Evolutionary conservation across 176 grass and related monocot genomes (phyloP).

Genomic region (Calamus simplicifolius): DNA sequence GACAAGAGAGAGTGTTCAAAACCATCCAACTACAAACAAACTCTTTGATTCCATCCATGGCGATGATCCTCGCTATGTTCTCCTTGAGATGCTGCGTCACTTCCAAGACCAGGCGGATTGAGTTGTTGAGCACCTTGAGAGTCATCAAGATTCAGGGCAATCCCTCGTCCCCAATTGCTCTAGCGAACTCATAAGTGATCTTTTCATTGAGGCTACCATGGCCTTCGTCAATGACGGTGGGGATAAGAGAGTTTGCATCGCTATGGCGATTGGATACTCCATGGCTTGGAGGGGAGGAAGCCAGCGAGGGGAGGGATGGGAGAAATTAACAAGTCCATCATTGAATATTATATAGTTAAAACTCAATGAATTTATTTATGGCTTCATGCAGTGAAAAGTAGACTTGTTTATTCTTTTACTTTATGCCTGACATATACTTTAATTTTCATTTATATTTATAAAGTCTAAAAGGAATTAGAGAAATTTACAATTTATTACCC

Average conservation of each 20-base stretch:
- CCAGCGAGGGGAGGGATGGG: conserved; percentile 40
- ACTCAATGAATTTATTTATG: too few species aligned
- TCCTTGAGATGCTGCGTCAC: conserved; percentile 90
- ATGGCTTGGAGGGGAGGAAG: conserved; percentile 49
- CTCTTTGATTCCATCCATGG: conserved; percentile 85
- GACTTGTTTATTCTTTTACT: too few species aligned
- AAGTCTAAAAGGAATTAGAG: too few species aligned
- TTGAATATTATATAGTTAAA: too few species aligned
- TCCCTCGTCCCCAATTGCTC: conserved; percentile 70
- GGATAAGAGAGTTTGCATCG: conserved; percentile 19
- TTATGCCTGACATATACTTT: too few species aligned
- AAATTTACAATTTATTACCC: too few species aligned
- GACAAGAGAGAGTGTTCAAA: conserved; percentile 83
- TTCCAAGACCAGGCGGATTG: conserved; percentile 81
- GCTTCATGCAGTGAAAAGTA: too few species aligned
- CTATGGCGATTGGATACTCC: conserved; percentile 29
- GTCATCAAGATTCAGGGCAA: conserved; percentile 71
- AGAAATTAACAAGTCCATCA: background rate
- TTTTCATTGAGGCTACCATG: conserved; percentile 32
- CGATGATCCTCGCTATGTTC: conserved; percentile 86
- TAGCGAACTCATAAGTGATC: conserved; percentile 66
- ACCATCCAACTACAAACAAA: conserved; percentile 67
- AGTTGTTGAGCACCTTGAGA: conserved; percentile 78
- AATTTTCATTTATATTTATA: too few species aligned
- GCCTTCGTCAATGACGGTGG: conserved; percentile 16